Percentiles rank a stretch among this genome's conserved stretches.
Evolutionary conservation across 108 stramenopile genomes (phyloP).

Genomic region (Skeletonema grethae): DNA sequence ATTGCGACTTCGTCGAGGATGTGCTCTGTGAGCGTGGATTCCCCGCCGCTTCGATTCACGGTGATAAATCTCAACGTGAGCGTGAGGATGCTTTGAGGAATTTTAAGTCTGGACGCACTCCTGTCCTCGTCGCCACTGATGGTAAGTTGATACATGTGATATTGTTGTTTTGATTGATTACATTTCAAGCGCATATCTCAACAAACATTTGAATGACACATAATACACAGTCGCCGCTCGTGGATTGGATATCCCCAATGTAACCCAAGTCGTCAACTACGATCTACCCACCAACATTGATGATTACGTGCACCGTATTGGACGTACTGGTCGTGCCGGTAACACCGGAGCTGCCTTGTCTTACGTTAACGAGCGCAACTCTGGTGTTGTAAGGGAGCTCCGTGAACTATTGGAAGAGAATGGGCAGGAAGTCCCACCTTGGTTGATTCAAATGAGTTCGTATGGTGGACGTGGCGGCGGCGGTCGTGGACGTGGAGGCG

Average conservation of each 20-base stretch:
- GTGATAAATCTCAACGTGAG: slow-evolving; percentile 95
- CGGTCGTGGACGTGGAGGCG: slow-evolving; percentile 55
- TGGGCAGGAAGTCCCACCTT: slow-evolving; percentile 82
- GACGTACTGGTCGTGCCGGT: slow-evolving; percentile 99
- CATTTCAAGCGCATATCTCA: background rate
- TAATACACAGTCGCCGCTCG: slow-evolving; percentile 69
- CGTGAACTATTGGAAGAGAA: slow-evolving; percentile 86
- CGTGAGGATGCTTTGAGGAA: slow-evolving; percentile 88
- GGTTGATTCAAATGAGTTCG: slow-evolving; percentile 80
- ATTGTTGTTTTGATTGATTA: background rate
- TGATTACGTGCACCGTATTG: slow-evolving; percentile 98
- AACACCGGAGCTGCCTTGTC: slow-evolving; percentile 93
- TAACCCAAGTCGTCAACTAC: slow-evolving; percentile 96
- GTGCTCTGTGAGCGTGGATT: slow-evolving; percentile 84
- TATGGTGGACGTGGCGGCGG: slow-evolving; percentile 58
- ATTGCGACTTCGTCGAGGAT: slow-evolving; percentile 94
- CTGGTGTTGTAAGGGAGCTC: slow-evolving; percentile 76
- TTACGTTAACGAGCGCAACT: slow-evolving; percentile 92
- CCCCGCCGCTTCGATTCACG: slow-evolving; percentile 96
- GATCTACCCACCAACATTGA: slow-evolving; percentile 95
- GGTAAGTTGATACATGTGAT: slow-evolving; percentile 42
- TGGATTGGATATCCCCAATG: slow-evolving; percentile 98
- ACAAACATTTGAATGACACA: background rate
- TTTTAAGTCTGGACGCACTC: slow-evolving; percentile 82
- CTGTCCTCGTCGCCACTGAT: slow-evolving; percentile 93